These are phyloP conservation scores for Maudiozyma humilis DNA, from an alignment of 1,139 yeast genomes.

Conservation along the genomic window DNA sequence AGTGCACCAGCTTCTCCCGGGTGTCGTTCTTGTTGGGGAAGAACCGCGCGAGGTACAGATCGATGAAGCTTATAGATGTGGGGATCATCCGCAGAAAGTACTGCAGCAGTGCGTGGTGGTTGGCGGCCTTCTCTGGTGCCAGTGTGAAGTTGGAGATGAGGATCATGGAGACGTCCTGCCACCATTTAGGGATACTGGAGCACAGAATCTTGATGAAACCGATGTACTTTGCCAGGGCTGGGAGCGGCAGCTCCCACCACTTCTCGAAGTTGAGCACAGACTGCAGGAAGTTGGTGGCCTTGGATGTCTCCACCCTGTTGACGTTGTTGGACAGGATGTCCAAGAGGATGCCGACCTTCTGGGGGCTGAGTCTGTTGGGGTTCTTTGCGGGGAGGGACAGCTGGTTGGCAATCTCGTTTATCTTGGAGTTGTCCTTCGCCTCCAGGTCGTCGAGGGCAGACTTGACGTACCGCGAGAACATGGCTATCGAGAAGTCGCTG, in stretches of 20 bases:
- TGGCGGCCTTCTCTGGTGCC: conserved; percentile 29
- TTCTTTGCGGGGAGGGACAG: conserved; percentile 36
- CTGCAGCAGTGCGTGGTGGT: conserved; percentile 59
- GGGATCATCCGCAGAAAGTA: conserved; percentile 69
- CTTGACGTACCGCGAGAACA: conserved; percentile 56
- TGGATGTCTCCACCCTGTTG: conserved; percentile 40
- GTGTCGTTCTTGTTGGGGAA: conserved; percentile 78
- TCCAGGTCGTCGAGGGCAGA: conserved; percentile 67
- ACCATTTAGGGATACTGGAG: conserved; percentile 82
- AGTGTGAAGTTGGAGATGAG: conserved; percentile 52
- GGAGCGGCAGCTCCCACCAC: conserved; percentile 47
- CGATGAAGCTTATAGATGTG: conserved; percentile 63
- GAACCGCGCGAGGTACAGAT: conserved; percentile 45
- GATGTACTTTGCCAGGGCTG: conserved; percentile 45
- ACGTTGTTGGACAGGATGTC: conserved; percentile 44
- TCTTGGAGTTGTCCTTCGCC: conserved; percentile 39
- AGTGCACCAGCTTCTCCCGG: conserved; percentile 48
- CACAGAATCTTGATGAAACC: conserved; percentile 72
- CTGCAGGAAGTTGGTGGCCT: conserved; percentile 39
- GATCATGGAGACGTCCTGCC: conserved; percentile 67
- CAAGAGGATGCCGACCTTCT: conserved; percentile 39
- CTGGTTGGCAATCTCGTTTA: conserved; percentile 41
- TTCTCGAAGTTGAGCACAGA: conserved; percentile 44
- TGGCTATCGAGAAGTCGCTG: conserved; percentile 34
- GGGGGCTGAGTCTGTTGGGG: conserved; percentile 37